Base-by-base conservation (phyloP, 2,329 filamentous ascomycete species). In the Cercospora citrullina region DNA sequence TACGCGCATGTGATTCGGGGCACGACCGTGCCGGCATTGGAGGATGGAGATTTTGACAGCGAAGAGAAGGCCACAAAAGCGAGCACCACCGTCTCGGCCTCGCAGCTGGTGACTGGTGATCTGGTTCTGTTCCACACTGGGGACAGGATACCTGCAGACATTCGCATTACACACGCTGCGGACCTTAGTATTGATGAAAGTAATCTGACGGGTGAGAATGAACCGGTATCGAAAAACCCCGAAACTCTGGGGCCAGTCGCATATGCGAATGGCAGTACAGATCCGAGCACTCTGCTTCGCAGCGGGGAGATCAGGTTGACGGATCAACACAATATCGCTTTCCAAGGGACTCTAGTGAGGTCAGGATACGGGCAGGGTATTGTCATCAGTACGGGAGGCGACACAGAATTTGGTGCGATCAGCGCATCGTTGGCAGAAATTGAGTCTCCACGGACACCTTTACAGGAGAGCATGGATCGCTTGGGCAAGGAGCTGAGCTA, bases 391-490 rank as follows among this genome's bases (percentile, higher is more conserved):
- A 99, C 95, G 6, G 96, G 96, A 65, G 91, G 91, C 33, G 89
- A 92, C 68, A 99, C 96, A 0, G 93, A 98, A 75, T 98, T 99
- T 80, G 95, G 95, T 51, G 94, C 93, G 60, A 99, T 99, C 74
- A 96, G 94, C 21, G 91, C 94, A 16, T 97, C 94, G 63, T 87
- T 99, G 28, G 93, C 94, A 60, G 92, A 95, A 69, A 99, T 97
- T 30, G 95, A 98, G 79, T 97, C 93, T 75, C 95, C 95, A 0
- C 87, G 95, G 53, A 99, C 95, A 3, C 95, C 95, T 8, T 84
- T 99, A 31, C 95, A 99, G 78, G 81, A 97, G 8, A 96, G 93
- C 18, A 99, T 99, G 96, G 95, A 99, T 79, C 89, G 93, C n/a
- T 87, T 99, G 2, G 95, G 95, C 31, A 94, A 96, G 64, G 94